Evolutionary conservation across 371 early-diverging fungal genomes (phyloP), one percentile per base, ranked within the genome.

Genomic region (Apophysomyces trapeziformis): DNA sequence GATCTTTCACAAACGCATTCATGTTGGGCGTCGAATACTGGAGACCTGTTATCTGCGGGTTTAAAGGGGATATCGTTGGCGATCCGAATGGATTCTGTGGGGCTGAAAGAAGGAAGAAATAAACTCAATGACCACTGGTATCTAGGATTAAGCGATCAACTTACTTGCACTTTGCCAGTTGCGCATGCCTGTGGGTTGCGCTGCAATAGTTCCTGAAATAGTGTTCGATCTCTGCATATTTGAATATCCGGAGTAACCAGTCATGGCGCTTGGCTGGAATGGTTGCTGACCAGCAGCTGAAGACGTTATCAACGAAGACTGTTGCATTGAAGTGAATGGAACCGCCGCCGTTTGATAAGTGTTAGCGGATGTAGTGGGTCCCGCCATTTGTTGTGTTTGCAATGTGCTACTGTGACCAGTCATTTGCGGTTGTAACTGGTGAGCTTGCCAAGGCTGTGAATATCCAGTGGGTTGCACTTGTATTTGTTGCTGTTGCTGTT

Each of bases 41-140:
- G 11, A 74, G 68, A 1, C 77, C 77, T 6, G 77, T 77, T 36
- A 66, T 62, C 38, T 77, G 77, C 41, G 74, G 71, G 35, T 64
- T 71, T 11, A 77, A 37, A 50, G 77, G 72, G 14, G 70, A 46
- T 7, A 74, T 57, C 6, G 76, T 63, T 47, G 81, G 78, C 9
- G 81, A 81, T 21, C 87, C 87, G 58, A 86, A 86, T 41, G 87
- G 87, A 58, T 86, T 84, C 14, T 82, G 73, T 11, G 85, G 82
- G 0, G 84, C 83, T 79, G 61, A 32, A 21, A 47, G 32, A 3
- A 26, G 32, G 32, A 26, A 26, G 32, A 26, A 26, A 26, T 26
- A 26, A 2, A 26, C 8, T 13, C 41, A 41, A 41, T 41, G 5
- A 41, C 11, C 41, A 41, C 11, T 11, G 8, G 5, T 2, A 11